Evolutionary conservation across 2,329 filamentous ascomycete genomes (phyloP), one percentile per base, ranked within the genome.

Genomic region (Verticillium nubilum): DNA sequence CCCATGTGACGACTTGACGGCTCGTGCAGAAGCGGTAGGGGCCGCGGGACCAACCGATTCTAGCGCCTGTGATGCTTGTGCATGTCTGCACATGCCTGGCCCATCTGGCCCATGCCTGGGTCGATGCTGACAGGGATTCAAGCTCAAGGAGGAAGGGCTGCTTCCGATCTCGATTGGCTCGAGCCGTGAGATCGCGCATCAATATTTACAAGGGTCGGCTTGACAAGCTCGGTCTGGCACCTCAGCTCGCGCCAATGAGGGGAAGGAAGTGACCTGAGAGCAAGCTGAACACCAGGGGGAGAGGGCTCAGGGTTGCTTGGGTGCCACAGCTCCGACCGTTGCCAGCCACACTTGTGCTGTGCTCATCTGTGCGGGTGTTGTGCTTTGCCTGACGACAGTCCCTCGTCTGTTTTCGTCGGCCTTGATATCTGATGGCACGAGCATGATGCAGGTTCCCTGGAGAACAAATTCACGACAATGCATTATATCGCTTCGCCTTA

Each of bases 41-140:
- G 71, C 74, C 72, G 74, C 75, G 76, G 78, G 74, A 76, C 74
- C 74, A 75, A 76, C 74, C 74, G 74, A 73, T 71, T 69, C 67
- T 72, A 74, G 74, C 71, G 72, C 67, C 65, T 66, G 64, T 63
- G 67, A 66, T 64, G 64, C 59, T 19, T 47, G 42, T 23, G 42
- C n/a, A 25, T 47, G 42, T 19, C 42, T 47, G 9, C 29, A 13
- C 29, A 31, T 31, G 29, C 29, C 29, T 31, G 29, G 29, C 2
- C 29, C 13, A 13, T 13, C 29, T 31, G 9, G 9, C 29, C 29
- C 29, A 31, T 31, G 29, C 29, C n/a, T 31, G 13, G 5, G 42
- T 12, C 42, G n/a, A 47, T 47, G 42, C 42, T 47, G 58, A 56
- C 70, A 70, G 61, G 71, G 70, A 59, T 65, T 42, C 54, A 59